phyloP scores from a whole-genome alignment of 2,329 filamentous ascomycete species.

The Macrophomina tecta region DNA sequence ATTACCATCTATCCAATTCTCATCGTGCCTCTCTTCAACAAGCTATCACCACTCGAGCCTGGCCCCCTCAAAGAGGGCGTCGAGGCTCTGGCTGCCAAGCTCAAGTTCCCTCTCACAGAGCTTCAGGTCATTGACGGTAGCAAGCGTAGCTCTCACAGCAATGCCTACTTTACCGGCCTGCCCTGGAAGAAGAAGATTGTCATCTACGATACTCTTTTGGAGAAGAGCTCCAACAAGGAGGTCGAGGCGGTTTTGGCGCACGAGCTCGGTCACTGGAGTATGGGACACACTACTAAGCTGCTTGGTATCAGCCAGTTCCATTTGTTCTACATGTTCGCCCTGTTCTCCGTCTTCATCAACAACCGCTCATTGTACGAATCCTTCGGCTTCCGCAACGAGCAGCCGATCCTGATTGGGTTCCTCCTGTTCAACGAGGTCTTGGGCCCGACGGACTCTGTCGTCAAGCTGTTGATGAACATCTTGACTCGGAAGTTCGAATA shows the following conservation, averaged over 20 bases:
- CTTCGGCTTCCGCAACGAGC: constrained; percentile 84
- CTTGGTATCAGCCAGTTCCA: constrained; percentile 84
- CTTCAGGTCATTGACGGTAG: constrained; percentile 94
- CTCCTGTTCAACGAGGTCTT: constrained; percentile 97
- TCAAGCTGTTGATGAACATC: constrained; percentile 96
- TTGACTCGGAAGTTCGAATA: constrained; percentile 95
- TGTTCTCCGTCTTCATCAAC: constrained; percentile 98
- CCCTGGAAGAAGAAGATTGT: constrained; percentile 99
- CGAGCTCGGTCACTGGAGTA: constrained; percentile 95
- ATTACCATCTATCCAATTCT: constrained; percentile 96
- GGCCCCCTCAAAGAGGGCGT: constrained; percentile 88
- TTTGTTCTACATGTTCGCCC: constrained; percentile 93
- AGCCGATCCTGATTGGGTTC: constrained; percentile 96
- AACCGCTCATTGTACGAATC: constrained; percentile 88
- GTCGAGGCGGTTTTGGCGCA: constrained; percentile 94
- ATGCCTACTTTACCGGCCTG: constrained; percentile 94
- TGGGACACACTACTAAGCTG: constrained; percentile 91
- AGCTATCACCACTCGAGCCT: constrained; percentile 87
- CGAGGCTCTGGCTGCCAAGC: constrained; percentile 78
- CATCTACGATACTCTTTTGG: constrained; percentile 96
- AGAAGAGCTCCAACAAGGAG: constrained; percentile 90
- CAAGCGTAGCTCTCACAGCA: constrained; percentile 86
- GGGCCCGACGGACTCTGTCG: constrained; percentile 88
- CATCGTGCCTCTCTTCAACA: constrained; percentile 97
- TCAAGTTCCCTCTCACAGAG: constrained; percentile 91